A percentile compares a stretch with the other conserved stretches of the same genome.
These are phyloP conservation scores for Stellera chamaejasme DNA, from an alignment of 345 rosid genomes.

Conservation along the genomic window DNA sequence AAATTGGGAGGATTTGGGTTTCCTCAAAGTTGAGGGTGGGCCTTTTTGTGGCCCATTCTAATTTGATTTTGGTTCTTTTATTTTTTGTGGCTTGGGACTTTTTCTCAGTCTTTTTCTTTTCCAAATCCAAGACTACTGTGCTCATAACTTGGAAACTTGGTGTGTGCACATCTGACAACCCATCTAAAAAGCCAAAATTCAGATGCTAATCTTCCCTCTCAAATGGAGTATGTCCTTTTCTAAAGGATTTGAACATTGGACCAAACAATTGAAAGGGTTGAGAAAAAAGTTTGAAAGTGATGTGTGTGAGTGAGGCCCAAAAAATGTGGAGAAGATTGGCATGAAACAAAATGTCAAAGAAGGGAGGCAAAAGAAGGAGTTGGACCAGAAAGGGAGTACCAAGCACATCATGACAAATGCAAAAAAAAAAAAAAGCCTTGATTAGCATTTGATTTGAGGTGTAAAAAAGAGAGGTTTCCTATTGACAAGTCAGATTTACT, in stretches of 20 bases:
- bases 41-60: no score
- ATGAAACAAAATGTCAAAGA: slow-evolving; percentile 10
- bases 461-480: background rate
- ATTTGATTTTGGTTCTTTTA: slow-evolving; percentile 5
- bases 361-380: background rate
- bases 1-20: no score
- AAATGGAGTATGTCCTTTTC: background rate
- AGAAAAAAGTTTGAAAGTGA: slow-evolving; percentile 3
- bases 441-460: background rate
- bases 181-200: background rate
- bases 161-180: slow-evolving; percentile 5
- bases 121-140: background rate
- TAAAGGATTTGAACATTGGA: slow-evolving; percentile 21
- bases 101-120: background rate
- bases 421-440: background rate
- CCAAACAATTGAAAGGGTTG: slow-evolving; percentile 14
- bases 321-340: slow-evolving; percentile 8
- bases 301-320: slow-evolving; percentile 10
- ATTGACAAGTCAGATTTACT: no score
- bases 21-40: background rate
- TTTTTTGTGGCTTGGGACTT: slow-evolving; percentile 5
- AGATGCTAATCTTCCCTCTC: background rate
- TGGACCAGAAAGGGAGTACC: background rate
- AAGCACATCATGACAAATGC: background rate
- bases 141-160: slow-evolving; percentile 1